Evolutionary conservation across 148 eudicot genomes (phyloP).

Genomic region (Limonium bicolor): DNA sequence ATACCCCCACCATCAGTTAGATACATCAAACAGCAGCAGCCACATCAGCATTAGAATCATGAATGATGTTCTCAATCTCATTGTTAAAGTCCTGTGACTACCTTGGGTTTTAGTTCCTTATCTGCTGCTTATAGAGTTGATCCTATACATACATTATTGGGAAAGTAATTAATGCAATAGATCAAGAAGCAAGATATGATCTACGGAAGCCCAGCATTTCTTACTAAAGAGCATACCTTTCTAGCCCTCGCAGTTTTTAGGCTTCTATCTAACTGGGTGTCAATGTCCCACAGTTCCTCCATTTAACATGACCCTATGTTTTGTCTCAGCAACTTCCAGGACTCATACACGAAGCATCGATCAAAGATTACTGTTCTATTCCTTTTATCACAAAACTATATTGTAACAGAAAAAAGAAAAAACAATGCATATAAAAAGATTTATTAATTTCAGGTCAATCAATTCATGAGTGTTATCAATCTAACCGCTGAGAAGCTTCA

Average conservation of each 20-base stretch:
- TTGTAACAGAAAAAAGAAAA: neutral
- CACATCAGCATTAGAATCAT: too few relatives aligned
- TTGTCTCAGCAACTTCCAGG: slow-evolving; percentile 10
- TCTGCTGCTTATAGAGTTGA: slow-evolving; percentile 4
- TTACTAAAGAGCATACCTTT: slow-evolving; percentile 2
- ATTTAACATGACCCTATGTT: slow-evolving; percentile 5
- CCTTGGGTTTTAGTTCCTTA: slow-evolving; percentile 9
- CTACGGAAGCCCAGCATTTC: neutral
- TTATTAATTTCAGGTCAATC: too few relatives aligned
- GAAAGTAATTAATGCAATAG: neutral
- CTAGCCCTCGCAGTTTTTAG: slow-evolving; percentile 4
- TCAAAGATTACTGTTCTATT: too few relatives aligned
- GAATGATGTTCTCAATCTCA: too few relatives aligned
- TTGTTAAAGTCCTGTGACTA: too few relatives aligned
- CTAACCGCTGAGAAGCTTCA: slow-evolving; percentile 6
- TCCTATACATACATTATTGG: slow-evolving; percentile 4
- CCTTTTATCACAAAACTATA: too few relatives aligned
- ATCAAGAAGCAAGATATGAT: neutral
- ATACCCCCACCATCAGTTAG: neutral
- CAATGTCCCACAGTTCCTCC: slow-evolving; percentile 9
- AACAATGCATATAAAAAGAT: neutral
- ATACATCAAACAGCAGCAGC: too few relatives aligned
- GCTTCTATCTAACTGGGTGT: slow-evolving; percentile 6
- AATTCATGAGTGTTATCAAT: too few relatives aligned
- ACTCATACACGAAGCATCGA: too few relatives aligned